Evolutionary conservation across 2,329 filamentous ascomycete genomes (phyloP).

Genomic region (Mycosphaerella sp.): DNA sequence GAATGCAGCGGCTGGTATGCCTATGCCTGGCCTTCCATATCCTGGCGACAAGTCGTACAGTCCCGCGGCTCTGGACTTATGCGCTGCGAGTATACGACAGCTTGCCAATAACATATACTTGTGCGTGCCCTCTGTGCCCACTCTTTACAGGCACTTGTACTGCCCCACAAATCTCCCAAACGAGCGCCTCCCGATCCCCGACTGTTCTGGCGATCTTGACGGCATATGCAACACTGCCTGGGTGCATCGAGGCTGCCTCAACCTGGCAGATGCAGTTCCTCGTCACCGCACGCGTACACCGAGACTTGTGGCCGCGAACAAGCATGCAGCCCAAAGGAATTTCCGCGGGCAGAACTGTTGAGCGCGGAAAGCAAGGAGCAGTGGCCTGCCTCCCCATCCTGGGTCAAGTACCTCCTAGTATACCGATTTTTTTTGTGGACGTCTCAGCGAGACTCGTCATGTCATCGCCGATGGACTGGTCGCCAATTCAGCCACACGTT

Average conservation of each 20-base stretch:
- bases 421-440: background rate
- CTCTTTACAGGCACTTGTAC: too few relatives aligned
- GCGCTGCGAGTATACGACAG: too few relatives aligned
- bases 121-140: too few relatives aligned
- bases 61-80: too few relatives aligned
- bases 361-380: background rate
- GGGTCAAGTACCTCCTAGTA: background rate
- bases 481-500: background rate
- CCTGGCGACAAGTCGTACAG: too few relatives aligned
- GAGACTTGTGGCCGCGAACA: background rate
- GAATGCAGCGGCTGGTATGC: too few relatives aligned
- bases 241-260: background rate
- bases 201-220: background rate
- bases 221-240: background rate
- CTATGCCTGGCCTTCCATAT: too few relatives aligned
- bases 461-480: background rate
- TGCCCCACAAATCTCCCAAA: too few relatives aligned
- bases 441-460: background rate
- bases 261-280: background rate
- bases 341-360: background rate
- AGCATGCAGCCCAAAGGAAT: background rate
- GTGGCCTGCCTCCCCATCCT: background rate
- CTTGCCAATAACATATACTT: too few relatives aligned
- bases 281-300: background rate
- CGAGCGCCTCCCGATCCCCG: background rate